Evolutionary conservation across 352 stramenopile species (phyloP).

Genomic region (Blastocystis sp.): DNA sequence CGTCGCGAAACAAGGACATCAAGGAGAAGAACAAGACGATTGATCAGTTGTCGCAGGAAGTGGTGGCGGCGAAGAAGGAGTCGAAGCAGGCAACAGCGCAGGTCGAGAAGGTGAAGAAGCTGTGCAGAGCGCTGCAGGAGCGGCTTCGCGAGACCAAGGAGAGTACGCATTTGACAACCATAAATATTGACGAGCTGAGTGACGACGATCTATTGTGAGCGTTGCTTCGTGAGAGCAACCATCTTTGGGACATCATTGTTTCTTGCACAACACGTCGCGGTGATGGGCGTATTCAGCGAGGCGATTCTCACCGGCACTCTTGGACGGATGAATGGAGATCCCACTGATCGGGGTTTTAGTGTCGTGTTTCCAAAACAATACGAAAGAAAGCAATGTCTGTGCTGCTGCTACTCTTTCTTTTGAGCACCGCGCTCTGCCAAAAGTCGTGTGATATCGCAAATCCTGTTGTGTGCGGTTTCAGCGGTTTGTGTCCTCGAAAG

Average conservation of each 20-base stretch:
- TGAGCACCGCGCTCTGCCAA: neutral
- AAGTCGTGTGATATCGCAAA: slow-evolving; percentile 64
- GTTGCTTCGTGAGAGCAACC: slow-evolving; percentile 1
- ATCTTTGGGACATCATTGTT: no score
- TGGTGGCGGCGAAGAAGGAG: slow-evolving; percentile 31
- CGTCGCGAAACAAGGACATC: slow-evolving; percentile 3
- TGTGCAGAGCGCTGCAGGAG: slow-evolving; percentile 56
- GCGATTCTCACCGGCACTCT: no score
- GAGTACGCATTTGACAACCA: no score
- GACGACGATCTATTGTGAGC: slow-evolving; percentile 52
- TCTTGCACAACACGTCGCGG: no score
- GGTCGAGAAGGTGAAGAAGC: neutral
- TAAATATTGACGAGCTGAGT: neutral
- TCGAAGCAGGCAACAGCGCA: neutral
- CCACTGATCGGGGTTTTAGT: slow-evolving; percentile 16
- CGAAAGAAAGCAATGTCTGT: slow-evolving; percentile 5
- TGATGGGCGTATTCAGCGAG: no score
- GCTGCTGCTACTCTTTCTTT: neutral
- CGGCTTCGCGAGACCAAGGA: neutral
- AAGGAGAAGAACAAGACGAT: slow-evolving; percentile 56
- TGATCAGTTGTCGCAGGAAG: slow-evolving; percentile 9
- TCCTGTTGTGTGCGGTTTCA: slow-evolving; percentile 60
- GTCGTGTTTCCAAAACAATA: slow-evolving; percentile 5
- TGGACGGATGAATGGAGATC: neutral
- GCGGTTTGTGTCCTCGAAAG: neutral